A percentile compares a stretch with the other conserved stretches of the same genome.
These are phyloP conservation scores for Lizanozyma gosingica DNA, from an alignment of 1,139 yeast genomes.

Conservation along the genomic window DNA sequence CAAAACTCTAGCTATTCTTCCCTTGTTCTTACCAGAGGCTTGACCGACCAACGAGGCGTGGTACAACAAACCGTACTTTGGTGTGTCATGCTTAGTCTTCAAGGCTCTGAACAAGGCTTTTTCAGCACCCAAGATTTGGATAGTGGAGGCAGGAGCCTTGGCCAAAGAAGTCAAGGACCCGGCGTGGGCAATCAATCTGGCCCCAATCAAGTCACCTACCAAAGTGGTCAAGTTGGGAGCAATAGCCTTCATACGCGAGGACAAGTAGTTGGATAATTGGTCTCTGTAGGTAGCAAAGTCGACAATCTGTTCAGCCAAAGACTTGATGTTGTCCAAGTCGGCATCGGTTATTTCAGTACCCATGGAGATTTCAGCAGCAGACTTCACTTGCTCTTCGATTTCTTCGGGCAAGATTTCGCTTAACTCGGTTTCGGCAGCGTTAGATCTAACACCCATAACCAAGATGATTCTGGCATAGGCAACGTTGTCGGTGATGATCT, in stretches of 20 bases:
- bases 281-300: conserved; percentile 93
- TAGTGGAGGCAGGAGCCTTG: conserved; percentile 97
- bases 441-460: conserved; percentile 91
- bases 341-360: conserved; percentile 92
- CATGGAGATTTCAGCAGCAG: conserved; percentile 98
- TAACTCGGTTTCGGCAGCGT: conserved; percentile 83
- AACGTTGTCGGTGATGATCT: conserved; percentile 90
- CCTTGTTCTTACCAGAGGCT: conserved; percentile 96
- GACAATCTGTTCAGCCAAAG: conserved; percentile 90
- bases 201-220: conserved; percentile 98
- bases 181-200: conserved; percentile 94
- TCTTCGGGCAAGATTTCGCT: conserved; percentile 91
- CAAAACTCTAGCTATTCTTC: conserved; percentile 95
- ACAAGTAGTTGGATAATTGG: conserved; percentile 78
- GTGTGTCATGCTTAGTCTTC: conserved; percentile 97
- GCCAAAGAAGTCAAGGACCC: conserved; percentile 92
- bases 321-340: conserved; percentile 77
- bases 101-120: conserved; percentile 97
- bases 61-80: conserved; percentile 94
- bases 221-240: conserved; percentile 95
- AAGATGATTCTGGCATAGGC: conserved; percentile 89
- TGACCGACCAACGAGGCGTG: conserved; percentile 97
- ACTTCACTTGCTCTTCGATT: conserved; percentile 68
- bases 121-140: conserved; percentile 98
- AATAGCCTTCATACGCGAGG: conserved; percentile 94